phyloP scores from a whole-genome alignment of 495 filamentous ascomycete genomes.

The Neurospora sp. region DNA sequence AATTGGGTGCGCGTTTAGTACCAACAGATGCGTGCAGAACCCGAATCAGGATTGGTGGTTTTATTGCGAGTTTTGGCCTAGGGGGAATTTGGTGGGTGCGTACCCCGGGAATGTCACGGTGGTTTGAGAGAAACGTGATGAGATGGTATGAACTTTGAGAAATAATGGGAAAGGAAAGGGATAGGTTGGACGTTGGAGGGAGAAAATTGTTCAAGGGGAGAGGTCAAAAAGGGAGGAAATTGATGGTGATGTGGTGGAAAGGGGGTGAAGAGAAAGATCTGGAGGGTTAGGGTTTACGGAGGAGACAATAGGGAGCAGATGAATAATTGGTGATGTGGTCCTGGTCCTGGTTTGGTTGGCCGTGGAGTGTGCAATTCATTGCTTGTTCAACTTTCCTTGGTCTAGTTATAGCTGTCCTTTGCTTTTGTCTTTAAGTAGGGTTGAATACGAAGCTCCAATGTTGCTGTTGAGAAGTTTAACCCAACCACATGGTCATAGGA shows the following conservation, averaged over 20 bases:
- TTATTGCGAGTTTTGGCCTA: conserved; percentile 13
- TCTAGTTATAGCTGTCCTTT: neutral
- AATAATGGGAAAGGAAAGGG: no score
- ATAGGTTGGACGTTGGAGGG: neutral
- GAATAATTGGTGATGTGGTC: neutral
- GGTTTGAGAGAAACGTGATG: neutral
- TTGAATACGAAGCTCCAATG: neutral
- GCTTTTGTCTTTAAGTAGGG: neutral
- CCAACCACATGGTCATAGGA: no score
- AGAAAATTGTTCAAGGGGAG: neutral
- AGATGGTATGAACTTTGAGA: no score
- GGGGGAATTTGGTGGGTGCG: conserved; percentile 6
- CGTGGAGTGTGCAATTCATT: neutral
- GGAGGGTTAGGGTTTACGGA: neutral
- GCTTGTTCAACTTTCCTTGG: neutral
- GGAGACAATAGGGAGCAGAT: neutral
- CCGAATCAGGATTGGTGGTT: conserved; percentile 15
- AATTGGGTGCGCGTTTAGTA: conserved; percentile 17
- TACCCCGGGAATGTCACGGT: conserved; percentile 11
- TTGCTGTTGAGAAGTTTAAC: neutral
- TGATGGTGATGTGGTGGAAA: neutral
- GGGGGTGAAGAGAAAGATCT: neutral
- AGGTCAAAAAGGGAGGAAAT: neutral
- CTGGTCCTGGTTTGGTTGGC: no score
- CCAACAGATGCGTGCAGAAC: conserved; percentile 9